phyloP scores from a whole-genome alignment of 78 protist species.

The Chrysochromulina parva region DNA sequence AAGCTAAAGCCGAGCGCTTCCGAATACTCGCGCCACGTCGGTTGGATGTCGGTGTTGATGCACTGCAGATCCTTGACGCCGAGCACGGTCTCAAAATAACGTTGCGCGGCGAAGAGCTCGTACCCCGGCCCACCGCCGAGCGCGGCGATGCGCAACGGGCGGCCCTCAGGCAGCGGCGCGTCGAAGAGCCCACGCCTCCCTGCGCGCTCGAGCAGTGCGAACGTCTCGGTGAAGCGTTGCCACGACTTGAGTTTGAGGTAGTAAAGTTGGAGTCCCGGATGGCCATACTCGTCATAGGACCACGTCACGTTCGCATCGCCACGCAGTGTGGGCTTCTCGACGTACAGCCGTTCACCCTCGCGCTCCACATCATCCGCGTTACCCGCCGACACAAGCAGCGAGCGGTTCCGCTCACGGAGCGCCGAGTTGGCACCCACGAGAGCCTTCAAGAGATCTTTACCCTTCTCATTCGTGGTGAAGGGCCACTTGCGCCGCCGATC shows the following conservation, averaged over 20 bases:
- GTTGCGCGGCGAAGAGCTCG: not conserved
- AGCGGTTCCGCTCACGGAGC: not conserved
- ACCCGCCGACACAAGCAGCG: not conserved
- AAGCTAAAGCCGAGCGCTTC: not conserved
- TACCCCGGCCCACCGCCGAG: slow-evolving; percentile 7
- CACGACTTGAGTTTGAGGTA: not conserved
- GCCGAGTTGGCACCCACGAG: not conserved
- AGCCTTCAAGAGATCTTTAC: not conserved
- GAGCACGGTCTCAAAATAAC: not conserved
- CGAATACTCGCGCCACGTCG: not conserved
- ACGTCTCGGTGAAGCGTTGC: slow-evolving; percentile 9
- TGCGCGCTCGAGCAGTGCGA: slow-evolving; percentile 1
- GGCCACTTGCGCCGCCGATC: not conserved
- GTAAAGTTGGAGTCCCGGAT: not conserved
- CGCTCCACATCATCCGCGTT: not conserved
- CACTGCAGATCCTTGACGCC: not conserved
- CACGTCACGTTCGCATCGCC: not conserved
- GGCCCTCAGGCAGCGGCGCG: not conserved
- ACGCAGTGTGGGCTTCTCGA: not conserved
- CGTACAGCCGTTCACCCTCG: slow-evolving; percentile 10
- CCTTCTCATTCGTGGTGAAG: not conserved
- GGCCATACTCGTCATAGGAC: not conserved
- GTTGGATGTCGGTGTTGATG: not conserved
- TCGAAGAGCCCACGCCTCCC: not conserved
- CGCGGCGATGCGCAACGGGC: not conserved